phyloP scores from a whole-genome alignment of 2,329 filamentous ascomycete species.

The Didymella keratinophila region DNA sequence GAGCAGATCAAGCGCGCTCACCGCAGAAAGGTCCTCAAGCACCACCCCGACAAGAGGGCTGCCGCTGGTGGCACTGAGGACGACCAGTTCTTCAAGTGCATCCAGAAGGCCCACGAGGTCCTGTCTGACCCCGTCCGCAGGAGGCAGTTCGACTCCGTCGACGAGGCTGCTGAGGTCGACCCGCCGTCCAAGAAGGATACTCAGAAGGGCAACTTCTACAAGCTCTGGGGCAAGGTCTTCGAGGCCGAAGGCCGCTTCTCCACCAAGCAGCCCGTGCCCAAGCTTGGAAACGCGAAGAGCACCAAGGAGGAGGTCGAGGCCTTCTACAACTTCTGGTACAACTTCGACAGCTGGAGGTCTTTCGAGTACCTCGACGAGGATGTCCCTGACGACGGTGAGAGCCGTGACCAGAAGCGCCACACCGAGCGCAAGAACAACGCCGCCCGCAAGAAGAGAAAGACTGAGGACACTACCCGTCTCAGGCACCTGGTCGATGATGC shows the following conservation, averaged over 20 bases:
- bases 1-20: conserved; percentile 99
- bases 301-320: conserved; percentile 87
- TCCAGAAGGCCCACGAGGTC: conserved; percentile 96
- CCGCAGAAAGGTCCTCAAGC: conserved; percentile 98
- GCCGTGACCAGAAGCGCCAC: conserved; percentile 98
- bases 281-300: conserved; percentile 83
- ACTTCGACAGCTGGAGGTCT: conserved; percentile 96
- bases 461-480: conserved; percentile 90
- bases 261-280: conserved; percentile 85
- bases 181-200: conserved; percentile 91
- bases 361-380: conserved; percentile 99
- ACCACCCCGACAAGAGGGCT: conserved; percentile 99
- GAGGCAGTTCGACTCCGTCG: conserved; percentile 95
- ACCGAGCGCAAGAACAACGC: conserved; percentile 98
- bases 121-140: conserved; percentile 91
- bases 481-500: conserved; percentile 89
- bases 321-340: conserved; percentile 99
- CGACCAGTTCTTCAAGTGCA: conserved; percentile 99
- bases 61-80: conserved; percentile 86
- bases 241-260: conserved; percentile 93
- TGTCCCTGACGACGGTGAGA: conserved; percentile 98
- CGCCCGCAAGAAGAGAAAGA: conserved; percentile 99
- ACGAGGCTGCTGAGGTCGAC: conserved; percentile 90
- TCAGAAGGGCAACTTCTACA: conserved; percentile 90
- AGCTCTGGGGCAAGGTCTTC: conserved; percentile 90